Evolutionary conservation across 2,329 filamentous ascomycete genomes (phyloP), one percentile per base, ranked within the genome.

Genomic region (Bimuria novae-zelandiae): DNA sequence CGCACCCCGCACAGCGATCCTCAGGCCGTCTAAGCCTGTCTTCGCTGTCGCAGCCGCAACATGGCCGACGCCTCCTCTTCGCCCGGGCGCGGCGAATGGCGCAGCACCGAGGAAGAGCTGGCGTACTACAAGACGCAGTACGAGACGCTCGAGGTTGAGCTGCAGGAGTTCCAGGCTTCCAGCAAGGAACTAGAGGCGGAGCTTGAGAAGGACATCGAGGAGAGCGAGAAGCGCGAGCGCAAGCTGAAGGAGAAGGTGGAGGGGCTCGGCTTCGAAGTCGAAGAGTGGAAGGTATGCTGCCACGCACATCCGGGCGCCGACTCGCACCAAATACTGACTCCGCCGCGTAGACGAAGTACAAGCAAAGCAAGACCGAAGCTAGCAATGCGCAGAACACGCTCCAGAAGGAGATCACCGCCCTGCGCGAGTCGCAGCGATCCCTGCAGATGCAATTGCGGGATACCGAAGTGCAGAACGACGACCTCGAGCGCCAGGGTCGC

Each of bases 381-480:
- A 93, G 89, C 72, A 78, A 85, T 46, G 92, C 90, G 50, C 94
- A 97, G 70, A 92, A 88, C 69, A 80, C 82, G 3, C 82, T 99
- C 48, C 92, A 99, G 76, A 97, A 97, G 76, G 94, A 99, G 75
- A 92, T 99, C 66, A 99, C 94, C 6, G 88, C 84, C 7, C 82
- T 99, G 65, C 89, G 94, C 69, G 92, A 99, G 61, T 75, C 86
- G 43, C 95, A 92, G 74, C 83, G 94, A 60, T 87, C 88, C 3
- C 77, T 97, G 56, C 89, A 94, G 67, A 80, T 96, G 58, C 90
- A 84, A 75, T 79, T 99, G 52, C 88, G 94, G 62, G 94, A 99
- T 73, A 96, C 93, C 64, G 94, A 99, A 76, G 94, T 99, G 50
- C 91, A 90, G 72, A 99, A 97, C 77, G 94, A 99, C 80, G 94